These are phyloP conservation scores for Coccomyxa sp. DNA, from an alignment of 139 green algal species.

Conservation along the genomic window DNA sequence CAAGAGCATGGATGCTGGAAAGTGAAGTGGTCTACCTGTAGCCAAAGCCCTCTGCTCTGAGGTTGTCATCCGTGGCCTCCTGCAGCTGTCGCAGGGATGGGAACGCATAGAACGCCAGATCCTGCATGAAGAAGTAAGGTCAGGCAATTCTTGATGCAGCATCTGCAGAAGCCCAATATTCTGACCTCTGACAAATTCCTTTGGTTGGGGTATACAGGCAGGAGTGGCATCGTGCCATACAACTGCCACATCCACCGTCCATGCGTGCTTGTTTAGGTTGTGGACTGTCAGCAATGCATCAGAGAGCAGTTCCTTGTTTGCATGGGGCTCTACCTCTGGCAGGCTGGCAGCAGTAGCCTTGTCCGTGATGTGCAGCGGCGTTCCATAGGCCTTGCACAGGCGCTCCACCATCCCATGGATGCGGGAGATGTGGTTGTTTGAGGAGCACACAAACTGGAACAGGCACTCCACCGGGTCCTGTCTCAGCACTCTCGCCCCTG, in stretches of 20 bases:
- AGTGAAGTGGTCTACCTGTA: conserved; percentile 38
- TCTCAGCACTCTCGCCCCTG: conserved; percentile 75
- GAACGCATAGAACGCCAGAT: conserved; percentile 50
- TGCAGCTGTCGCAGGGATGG: conserved; percentile 82
- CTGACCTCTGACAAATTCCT: background rate
- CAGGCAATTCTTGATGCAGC: no score
- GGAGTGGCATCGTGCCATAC: background rate
- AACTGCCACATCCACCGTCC: background rate
- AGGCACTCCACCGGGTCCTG: conserved; percentile 93
- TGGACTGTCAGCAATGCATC: no score
- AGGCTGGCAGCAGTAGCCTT: background rate
- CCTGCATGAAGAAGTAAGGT: no score
- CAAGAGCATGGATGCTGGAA: background rate
- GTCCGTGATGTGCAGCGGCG: conserved; percentile 28
- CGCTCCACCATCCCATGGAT: conserved; percentile 85
- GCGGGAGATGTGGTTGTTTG: conserved; percentile 96
- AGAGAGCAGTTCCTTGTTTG: no score
- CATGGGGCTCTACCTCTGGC: background rate
- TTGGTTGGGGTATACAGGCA: background rate
- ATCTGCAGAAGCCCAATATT: no score
- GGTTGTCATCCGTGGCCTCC: conserved; percentile 67
- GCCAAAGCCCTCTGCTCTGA: conserved; percentile 81
- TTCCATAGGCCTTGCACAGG: conserved; percentile 73
- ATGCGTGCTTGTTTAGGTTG: no score
- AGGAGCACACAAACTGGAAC: conserved; percentile 92